These are phyloP conservation scores for Diaporthe capsici DNA, from an alignment of 2,329 filamentous ascomycete species.

Conservation along the genomic window DNA sequence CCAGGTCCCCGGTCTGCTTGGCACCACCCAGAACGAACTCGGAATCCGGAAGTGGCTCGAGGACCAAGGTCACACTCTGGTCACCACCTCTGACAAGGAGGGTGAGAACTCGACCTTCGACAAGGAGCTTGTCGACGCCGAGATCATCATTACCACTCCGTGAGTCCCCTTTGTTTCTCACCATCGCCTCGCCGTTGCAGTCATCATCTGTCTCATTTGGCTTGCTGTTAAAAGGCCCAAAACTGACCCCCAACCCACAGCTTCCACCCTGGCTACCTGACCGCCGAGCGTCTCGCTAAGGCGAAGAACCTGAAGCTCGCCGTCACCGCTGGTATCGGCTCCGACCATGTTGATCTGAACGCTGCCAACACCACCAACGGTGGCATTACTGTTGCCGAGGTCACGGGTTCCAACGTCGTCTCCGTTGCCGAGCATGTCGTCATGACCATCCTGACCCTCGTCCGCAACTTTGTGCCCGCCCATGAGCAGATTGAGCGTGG, in stretches of 20 bases:
- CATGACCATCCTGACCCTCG: slow-evolving; percentile 97
- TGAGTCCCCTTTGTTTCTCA: slow-evolving; percentile 56
- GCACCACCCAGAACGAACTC: slow-evolving; percentile 98
- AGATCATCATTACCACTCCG: slow-evolving; percentile 99
- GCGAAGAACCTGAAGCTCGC: slow-evolving; percentile 99
- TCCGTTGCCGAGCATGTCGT: slow-evolving; percentile 99
- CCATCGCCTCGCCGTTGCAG: not conserved
- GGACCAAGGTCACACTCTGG: slow-evolving; percentile 93
- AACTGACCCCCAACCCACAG: slow-evolving; percentile 58
- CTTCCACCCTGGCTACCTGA: slow-evolving; percentile 99
- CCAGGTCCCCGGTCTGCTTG: slow-evolving; percentile 84
- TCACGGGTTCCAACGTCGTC: slow-evolving; percentile 98
- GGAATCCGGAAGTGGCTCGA: slow-evolving; percentile 98
- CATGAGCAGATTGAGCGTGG: slow-evolving; percentile 92
- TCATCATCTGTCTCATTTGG: not conserved
- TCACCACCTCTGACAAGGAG: slow-evolving; percentile 98
- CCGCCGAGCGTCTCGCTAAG: slow-evolving; percentile 93
- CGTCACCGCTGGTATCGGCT: slow-evolving; percentile 97
- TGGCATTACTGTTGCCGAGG: slow-evolving; percentile 96
- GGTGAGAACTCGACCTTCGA: slow-evolving; percentile 94
- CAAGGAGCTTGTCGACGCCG: slow-evolving; percentile 94
- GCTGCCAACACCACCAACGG: slow-evolving; percentile 99
- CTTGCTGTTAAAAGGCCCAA: not conserved
- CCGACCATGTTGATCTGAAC: slow-evolving; percentile 97
- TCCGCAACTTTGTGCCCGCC: slow-evolving; percentile 98